Base-by-base conservation (phyloP, 1,284 basidiomycete genomes). In the Lentinula novae-zelandiae region DNA sequence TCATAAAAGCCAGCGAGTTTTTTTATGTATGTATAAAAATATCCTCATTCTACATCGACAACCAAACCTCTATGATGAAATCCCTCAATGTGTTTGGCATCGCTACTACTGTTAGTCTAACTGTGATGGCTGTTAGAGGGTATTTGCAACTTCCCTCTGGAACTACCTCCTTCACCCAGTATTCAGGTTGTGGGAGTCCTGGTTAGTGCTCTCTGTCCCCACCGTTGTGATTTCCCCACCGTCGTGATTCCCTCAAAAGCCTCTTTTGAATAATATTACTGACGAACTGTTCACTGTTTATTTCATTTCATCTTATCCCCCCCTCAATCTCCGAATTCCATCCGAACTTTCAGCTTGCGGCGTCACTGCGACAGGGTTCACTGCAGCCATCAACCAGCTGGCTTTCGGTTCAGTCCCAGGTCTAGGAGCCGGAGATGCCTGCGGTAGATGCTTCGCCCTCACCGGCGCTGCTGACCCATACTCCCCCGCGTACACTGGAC, bases 361-460 rank as follows among this genome's bases (percentile, higher is more conserved):
- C 4, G 73, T 76, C 60, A 64, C 75, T 12, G 81, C 77, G 1
- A 69, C 67, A 27, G 84, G 84, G 4, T 84, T 73, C 68, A 83
- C 81, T 7, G 84, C 83, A 17, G 84, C 84, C 1, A 76, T 85
- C 7, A 81, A 75, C 67, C 82, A 84, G 70, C 76, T 84, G 34
- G 69, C 82, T 0, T 85, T 83, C 64, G 83, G 83, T 44, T 74
- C 82, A 27, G 60, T 67, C 7, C 78, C 82, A 10, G 82, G 82
- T 0, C 44, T 73, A 0, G 83, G 82, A 15, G 70, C 81, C 10
- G 83, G 84, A n/a, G 83, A 85, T 69, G 83, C 81, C 17, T 86
- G 83, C 65, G 83, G 83, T 22, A 78, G 83, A 51, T 84, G 83
- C 73, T 85, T 84, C 67, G 71, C 76, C 12, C 40, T 85, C 57